Evolutionary conservation across 176 grass and related monocot species (phyloP), one percentile per base, ranked within the genome.

Genomic region (Tillandsia fasciculata): DNA sequence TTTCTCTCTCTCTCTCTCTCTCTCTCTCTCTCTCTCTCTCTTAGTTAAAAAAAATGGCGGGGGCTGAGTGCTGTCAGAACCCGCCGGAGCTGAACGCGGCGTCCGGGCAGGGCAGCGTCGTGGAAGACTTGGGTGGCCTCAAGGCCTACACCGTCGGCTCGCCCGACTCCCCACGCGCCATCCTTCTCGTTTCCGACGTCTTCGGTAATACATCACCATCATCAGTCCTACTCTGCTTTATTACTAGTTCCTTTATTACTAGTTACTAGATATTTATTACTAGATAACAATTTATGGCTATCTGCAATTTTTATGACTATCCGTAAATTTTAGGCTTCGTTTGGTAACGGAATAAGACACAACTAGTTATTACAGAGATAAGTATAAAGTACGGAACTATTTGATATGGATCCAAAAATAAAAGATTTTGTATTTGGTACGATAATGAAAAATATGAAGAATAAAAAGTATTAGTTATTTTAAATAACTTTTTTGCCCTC

Each of bases 101-200:
- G 52, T 56, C 20, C 64, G 81, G 81, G 7, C 70, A 84, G 14
- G 81, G 81, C 52, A 18, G 9, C 9, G 75, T 84, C 64, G 75
- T 84, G 10, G 76, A 84, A 63, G 57, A 78, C 12, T n/a, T 84
- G 15, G 81, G 81, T 4, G 75, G 81, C 33, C 69, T 84, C 23
- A 74, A 72, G 70, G 64, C 76, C 13, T 84, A 84, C 64, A 49
- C 67, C 26, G 54, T 70, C 8, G 75, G 81, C 52, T 64, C 75
- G 17, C n/a, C 77, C 14, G 64, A 78, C 14, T 53, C 48, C 42
- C n/a, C 65, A 26, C 51, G 20, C 11, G 64, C 81, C 61, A 10
- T 83, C 64, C 11, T 83, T 12, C 81, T 83, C 70, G 12, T 74
- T 22, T 74, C 81, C 7, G 81, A 83, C 12, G 64, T 78, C 42